Percentiles rank a stretch among this genome's conserved stretches.
Evolutionary conservation across 768 basidiomycete species (phyloP).

Genomic region (Rhodotorula paludigena): DNA sequence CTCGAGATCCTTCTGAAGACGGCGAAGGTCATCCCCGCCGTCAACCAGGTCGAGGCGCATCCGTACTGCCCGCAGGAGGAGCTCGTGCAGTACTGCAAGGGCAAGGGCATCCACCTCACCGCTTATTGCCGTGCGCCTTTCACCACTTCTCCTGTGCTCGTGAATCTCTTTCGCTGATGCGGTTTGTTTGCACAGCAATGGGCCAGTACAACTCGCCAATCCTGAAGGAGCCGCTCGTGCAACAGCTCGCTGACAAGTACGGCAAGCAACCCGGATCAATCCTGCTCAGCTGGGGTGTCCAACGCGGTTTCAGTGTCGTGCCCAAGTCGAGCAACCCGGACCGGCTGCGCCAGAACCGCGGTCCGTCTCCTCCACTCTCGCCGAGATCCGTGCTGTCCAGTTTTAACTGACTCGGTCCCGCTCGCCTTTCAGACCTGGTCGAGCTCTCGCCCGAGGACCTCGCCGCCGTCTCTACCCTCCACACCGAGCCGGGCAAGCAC

Average conservation of each 20-base stretch:
- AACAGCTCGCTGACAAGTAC: constrained; percentile 60
- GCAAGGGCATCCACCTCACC: constrained; percentile 59
- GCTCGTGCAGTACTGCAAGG: constrained; percentile 56
- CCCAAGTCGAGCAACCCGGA: constrained; percentile 68
- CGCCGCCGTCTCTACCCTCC: constrained; percentile 36
- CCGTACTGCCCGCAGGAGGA: constrained; percentile 62
- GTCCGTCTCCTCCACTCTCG: not conserved
- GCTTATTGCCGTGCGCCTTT: constrained; percentile 52
- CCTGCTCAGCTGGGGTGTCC: constrained; percentile 65
- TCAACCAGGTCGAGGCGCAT: constrained; percentile 65
- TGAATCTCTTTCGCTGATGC: too few relatives aligned
- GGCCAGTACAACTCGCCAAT: constrained; percentile 50
- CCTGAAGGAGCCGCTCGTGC: constrained; percentile 57
- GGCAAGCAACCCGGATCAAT: constrained; percentile 59
- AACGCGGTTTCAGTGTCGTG: constrained; percentile 65
- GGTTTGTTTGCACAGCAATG: constrained; percentile 54
- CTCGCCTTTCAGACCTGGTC: constrained; percentile 33
- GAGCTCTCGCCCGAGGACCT: constrained; percentile 42
- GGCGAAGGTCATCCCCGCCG: constrained; percentile 62
- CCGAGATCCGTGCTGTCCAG: too few relatives aligned
- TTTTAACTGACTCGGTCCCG: not conserved
- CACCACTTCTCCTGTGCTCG: not conserved
- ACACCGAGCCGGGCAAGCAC: constrained; percentile 17
- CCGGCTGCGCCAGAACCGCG: constrained; percentile 60
- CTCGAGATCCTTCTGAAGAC: constrained; percentile 66